A percentile compares a stretch with the other conserved stretches of the same genome.
These are phyloP conservation scores for Piloderma croceum DNA, from an alignment of 768 basidiomycete species.

Conservation along the genomic window DNA sequence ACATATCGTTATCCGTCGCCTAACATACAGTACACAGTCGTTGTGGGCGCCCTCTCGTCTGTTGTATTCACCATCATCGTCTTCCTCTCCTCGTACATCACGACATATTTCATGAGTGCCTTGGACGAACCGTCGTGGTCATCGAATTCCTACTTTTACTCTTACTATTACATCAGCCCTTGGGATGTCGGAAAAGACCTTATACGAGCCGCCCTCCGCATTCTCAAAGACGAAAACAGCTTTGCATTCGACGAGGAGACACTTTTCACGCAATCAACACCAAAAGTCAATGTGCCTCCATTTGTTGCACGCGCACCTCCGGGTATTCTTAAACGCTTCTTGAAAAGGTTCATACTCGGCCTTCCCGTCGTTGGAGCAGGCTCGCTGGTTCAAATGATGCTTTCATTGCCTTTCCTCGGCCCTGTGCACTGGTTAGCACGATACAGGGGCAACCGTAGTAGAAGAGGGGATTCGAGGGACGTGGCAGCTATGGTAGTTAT, in stretches of 20 bases:
- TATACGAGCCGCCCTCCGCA: slow-evolving; percentile 55
- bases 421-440: slow-evolving; percentile 70
- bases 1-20: slow-evolving; percentile 10
- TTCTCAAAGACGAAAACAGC: slow-evolving; percentile 53
- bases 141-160: slow-evolving; percentile 34
- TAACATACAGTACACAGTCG: slow-evolving; percentile 39
- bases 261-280: slow-evolving; percentile 7
- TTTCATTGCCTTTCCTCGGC: slow-evolving; percentile 56
- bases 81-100: slow-evolving; percentile 63
- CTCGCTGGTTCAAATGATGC: slow-evolving; percentile 67
- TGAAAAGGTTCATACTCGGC: slow-evolving; percentile 71
- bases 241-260: slow-evolving; percentile 33
- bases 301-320: slow-evolving; percentile 19
- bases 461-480: slow-evolving; percentile 55
- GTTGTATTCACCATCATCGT: slow-evolving; percentile 61
- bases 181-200: slow-evolving; percentile 55
- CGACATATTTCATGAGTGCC: slow-evolving; percentile 57
- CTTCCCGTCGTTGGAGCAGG: slow-evolving; percentile 74
- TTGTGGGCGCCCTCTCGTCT: slow-evolving; percentile 56
- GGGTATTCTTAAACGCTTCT: slow-evolving; percentile 48
- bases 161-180: slow-evolving; percentile 44
- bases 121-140: slow-evolving; percentile 49
- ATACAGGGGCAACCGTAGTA: slow-evolving; percentile 49
- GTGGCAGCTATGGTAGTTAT: slow-evolving; percentile 62
- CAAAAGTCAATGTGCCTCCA: slow-evolving; percentile 10